These are phyloP conservation scores for Panellus pusillus DNA, from an alignment of 768 basidiomycete genomes.

Conservation along the genomic window DNA sequence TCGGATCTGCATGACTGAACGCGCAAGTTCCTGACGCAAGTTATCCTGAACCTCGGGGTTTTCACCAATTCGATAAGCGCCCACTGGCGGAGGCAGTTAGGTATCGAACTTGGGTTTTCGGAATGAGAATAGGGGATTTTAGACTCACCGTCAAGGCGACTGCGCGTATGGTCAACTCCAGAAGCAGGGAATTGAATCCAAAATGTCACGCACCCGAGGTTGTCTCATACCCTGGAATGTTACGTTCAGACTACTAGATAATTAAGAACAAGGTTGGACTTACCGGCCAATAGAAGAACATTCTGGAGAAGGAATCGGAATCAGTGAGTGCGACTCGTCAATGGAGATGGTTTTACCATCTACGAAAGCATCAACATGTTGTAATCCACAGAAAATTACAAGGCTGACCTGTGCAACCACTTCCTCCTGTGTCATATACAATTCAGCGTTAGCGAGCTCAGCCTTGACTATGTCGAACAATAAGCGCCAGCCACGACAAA, in stretches of 20 bases:
- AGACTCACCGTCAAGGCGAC: slow-evolving; percentile 38
- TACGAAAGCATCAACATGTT: background rate
- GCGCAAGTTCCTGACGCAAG: slow-evolving; percentile 49
- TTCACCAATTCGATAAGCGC: slow-evolving; percentile 55
- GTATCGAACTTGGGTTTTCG: no score
- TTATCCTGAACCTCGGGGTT: slow-evolving; percentile 45
- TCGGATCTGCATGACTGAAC: slow-evolving; percentile 46
- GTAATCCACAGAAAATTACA: background rate
- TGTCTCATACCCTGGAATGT: slow-evolving; percentile 50
- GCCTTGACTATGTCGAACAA: slow-evolving; percentile 34
- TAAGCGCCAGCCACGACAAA: background rate
- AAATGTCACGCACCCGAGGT: slow-evolving; percentile 41
- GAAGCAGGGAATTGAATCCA: background rate
- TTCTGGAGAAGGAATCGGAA: slow-evolving; percentile 25
- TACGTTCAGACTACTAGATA: background rate
- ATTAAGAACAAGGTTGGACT: background rate
- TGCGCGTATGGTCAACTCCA: slow-evolving; percentile 5
- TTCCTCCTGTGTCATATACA: slow-evolving; percentile 41
- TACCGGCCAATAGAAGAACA: slow-evolving; percentile 38
- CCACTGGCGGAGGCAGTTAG: slow-evolving; percentile 46
- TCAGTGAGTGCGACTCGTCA: no score
- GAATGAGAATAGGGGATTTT: background rate
- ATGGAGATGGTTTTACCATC: slow-evolving; percentile 7
- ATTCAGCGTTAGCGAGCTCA: slow-evolving; percentile 26
- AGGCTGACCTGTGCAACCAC: slow-evolving; percentile 37